Conservation (phyloP, 1,284 basidiomycete genomes). For the Xanthoconium separans region DNA sequence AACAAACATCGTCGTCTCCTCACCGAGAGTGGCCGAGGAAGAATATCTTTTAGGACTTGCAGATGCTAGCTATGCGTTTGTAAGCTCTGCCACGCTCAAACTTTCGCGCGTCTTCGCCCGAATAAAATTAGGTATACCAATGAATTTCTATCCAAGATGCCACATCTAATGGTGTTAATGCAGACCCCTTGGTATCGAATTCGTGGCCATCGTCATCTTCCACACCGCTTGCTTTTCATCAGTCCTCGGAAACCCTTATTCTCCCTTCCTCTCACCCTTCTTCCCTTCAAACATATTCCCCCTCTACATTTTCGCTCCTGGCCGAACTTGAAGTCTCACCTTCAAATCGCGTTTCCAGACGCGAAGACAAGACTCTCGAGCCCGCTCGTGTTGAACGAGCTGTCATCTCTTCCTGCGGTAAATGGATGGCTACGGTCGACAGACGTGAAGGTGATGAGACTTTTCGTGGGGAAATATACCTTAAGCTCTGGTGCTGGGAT, state of each 20-base stretch:
- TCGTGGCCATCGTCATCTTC: slow-evolving; percentile 39
- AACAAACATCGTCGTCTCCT: slow-evolving; percentile 64
- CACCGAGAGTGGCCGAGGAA: slow-evolving; percentile 58
- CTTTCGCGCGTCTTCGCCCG: slow-evolving; percentile 76
- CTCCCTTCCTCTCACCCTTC: slow-evolving; percentile 94
- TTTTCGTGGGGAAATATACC: slow-evolving; percentile 67
- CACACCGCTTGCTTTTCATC: slow-evolving; percentile 71
- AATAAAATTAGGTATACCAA: slow-evolving; percentile 69
- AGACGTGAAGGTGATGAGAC: slow-evolving; percentile 65
- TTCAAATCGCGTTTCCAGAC: slow-evolving; percentile 86
- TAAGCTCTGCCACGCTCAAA: slow-evolving; percentile 73
- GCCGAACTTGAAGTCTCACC: slow-evolving; percentile 93
- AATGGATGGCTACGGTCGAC: slow-evolving; percentile 96
- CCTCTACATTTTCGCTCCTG: slow-evolving; percentile 66
- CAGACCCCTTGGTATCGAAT: slow-evolving; percentile 48
- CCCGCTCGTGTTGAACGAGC: slow-evolving; percentile 76
- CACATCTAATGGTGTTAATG: slow-evolving; percentile 5
- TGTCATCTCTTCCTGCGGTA: slow-evolving; percentile 65
- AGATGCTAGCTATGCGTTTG: slow-evolving; percentile 82
- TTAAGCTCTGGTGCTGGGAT: slow-evolving; percentile 94
- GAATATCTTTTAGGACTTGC: slow-evolving; percentile 84
- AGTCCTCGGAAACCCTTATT: slow-evolving; percentile 71
- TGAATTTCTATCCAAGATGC: background rate
- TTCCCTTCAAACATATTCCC: slow-evolving; percentile 89
- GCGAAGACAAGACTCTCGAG: slow-evolving; percentile 79